These are phyloP conservation scores for Verticillium zaregamsianum DNA, from an alignment of 2,329 filamentous ascomycete species.

Conservation along the genomic window DNA sequence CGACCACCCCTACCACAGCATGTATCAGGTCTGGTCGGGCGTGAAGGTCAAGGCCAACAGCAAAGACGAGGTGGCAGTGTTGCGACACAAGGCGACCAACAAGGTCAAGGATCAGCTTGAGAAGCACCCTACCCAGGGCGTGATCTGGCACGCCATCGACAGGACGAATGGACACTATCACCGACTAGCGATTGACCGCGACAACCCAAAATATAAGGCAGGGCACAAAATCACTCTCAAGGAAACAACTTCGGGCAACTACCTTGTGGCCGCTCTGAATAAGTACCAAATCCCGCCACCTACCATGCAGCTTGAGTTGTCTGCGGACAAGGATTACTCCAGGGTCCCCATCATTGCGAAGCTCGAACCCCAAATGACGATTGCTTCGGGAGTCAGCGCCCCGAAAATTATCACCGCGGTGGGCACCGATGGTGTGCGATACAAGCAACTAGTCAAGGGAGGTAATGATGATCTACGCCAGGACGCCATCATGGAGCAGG, in stretches of 20 bases:
- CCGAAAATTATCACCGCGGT: slow-evolving; percentile 88
- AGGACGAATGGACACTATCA: slow-evolving; percentile 67
- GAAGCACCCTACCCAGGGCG: slow-evolving; percentile 43
- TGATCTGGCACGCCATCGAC: slow-evolving; percentile 68
- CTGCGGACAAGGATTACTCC: slow-evolving; percentile 69
- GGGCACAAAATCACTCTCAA: slow-evolving; percentile 61
- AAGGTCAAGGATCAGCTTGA: slow-evolving; percentile 60
- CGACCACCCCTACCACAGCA: slow-evolving; percentile 93
- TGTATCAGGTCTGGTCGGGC: slow-evolving; percentile 93
- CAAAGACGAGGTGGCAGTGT: slow-evolving; percentile 70
- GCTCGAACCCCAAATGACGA: slow-evolving; percentile 72
- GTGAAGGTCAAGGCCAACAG: slow-evolving; percentile 64
- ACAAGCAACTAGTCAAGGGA: slow-evolving; percentile 92
- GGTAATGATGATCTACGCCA: slow-evolving; percentile 95
- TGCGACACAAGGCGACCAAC: slow-evolving; percentile 69
- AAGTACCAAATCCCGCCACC: slow-evolving; percentile 76
- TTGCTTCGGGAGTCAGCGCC: slow-evolving; percentile 85
- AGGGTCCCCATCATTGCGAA: slow-evolving; percentile 68
- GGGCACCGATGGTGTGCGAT: slow-evolving; percentile 71
- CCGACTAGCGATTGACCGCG: slow-evolving; percentile 59
- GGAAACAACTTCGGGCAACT: slow-evolving; percentile 58
- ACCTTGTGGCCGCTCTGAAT: slow-evolving; percentile 58
- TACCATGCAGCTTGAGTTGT: slow-evolving; percentile 79
- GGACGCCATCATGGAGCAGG: slow-evolving; percentile 98
- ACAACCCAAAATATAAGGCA: slow-evolving; percentile 62